Evolutionary conservation across 345 rosid species (phyloP), one percentile per base, ranked within the genome.

Genomic region (Sonneratia alba): DNA sequence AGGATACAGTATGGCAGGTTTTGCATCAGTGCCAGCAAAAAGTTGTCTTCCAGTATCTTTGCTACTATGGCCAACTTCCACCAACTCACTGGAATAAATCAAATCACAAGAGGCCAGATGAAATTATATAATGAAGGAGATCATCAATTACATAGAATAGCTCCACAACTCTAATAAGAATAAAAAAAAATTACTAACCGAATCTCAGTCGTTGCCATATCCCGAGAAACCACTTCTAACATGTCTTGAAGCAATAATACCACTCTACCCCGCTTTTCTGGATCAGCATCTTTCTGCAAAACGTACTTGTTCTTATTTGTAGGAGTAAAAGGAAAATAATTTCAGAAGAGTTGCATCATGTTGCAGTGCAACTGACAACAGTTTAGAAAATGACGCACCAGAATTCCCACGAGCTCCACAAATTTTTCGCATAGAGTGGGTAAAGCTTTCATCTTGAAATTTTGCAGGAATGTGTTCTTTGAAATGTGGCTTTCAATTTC

Each of bases 31-130:
- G 72, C 98, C 98, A 79, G 93, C 89, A 86, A 95, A 95, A 69
- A 95, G 86, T 81, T 95, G 97, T 83, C 95, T 82, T 80, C 96
- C 97, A 16, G 93, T 85, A 77, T 95, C 98, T 83, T 91, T 91
- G 78, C 87, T 91, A 78, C 87, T 87, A 65, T 88, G 90, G 78
- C 91, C 97, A 75, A 88, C 85, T 78, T 94, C 99, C 68, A 83
- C 84, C 82, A 90, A 72, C 74, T 94, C 99, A 32, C 99, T 94
- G 86, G 71, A 74, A 71, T 19, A 37, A 36, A 51, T 70, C 7
- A 49, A 21, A 48, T 15, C 13, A 64, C 5, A 51, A 36, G 27
- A 48, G 42, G 51, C 21, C 5, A 51, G 36, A 4, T 36, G 61
- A 14, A 16, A 70, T 70, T 48, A 27, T 57, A 66, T 27, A 49